Evolutionary conservation across 208 protist species (phyloP).

Genomic region (Kentomonas sorsogonicus): DNA sequence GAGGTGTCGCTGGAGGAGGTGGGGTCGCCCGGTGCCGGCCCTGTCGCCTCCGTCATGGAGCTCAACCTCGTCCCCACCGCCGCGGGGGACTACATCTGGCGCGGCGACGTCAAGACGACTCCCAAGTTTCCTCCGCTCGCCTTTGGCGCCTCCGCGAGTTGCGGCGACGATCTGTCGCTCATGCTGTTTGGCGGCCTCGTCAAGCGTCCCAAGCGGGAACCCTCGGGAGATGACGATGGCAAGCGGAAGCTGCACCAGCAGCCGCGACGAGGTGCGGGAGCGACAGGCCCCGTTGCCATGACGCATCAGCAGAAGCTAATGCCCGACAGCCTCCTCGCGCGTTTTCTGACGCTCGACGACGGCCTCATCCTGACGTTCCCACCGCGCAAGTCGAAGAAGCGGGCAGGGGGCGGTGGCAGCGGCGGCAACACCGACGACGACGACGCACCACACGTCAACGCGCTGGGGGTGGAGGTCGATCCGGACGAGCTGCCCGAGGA

Average conservation of each 20-base stretch:
- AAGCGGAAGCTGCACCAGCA: constrained; percentile 9
- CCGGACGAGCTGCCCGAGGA: constrained; percentile 59
- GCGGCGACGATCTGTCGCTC: constrained; percentile 71
- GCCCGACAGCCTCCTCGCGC: constrained; percentile 17
- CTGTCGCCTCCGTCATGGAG: constrained; percentile 33
- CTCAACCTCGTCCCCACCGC: constrained; percentile 57
- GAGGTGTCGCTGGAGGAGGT: constrained; percentile 40
- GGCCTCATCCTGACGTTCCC: constrained; percentile 64
- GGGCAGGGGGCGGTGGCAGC: too few relatives aligned
- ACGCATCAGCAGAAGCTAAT: neutral
- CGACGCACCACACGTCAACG: constrained; percentile 45
- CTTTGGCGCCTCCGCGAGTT: constrained; percentile 48
- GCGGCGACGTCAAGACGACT: constrained; percentile 20
- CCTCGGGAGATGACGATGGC: constrained; percentile 10
- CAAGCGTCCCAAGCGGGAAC: constrained; percentile 11
- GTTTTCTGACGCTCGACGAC: constrained; percentile 47
- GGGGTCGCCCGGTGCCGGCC: constrained; percentile 5
- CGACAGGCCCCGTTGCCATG: too few relatives aligned
- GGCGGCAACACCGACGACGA: constrained; percentile 3
- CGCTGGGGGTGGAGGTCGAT: constrained; percentile 53
- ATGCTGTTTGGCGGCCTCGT: constrained; percentile 77
- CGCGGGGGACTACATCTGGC: constrained; percentile 53
- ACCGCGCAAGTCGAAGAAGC: constrained; percentile 18
- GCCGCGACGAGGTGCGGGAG: too few relatives aligned
- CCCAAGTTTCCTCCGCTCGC: constrained; percentile 56